A percentile compares a stretch with the other conserved stretches of the same genome.
Evolutionary conservation across 805 yeast genomes (phyloP).

Genomic region (Yamadazyma takamatsuzukensis): DNA sequence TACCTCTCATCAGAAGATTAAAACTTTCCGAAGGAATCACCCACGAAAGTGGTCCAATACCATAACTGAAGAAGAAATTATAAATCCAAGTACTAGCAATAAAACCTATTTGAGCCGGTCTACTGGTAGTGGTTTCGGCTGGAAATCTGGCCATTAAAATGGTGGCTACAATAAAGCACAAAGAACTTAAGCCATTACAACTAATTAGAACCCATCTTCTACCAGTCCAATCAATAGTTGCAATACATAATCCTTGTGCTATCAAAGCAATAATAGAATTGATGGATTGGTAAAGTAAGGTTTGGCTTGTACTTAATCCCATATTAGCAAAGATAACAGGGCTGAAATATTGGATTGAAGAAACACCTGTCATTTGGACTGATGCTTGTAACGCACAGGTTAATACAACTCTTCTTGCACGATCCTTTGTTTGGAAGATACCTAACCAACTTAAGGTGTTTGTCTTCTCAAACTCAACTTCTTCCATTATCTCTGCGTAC

Average conservation of each 20-base stretch:
- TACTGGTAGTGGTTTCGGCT: conserved; percentile 16
- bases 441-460: conserved; percentile 11
- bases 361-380: conserved; percentile 31
- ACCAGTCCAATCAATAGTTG: conserved; percentile 32
- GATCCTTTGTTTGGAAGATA: conserved; percentile 15
- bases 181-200: conserved; percentile 29
- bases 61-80: conserved; percentile 30
- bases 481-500: conserved; percentile 14
- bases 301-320: conserved; percentile 19
- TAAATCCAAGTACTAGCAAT: conserved; percentile 21
- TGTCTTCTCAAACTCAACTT: conserved; percentile 12
- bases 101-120: conserved; percentile 37
- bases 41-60: conserved; percentile 37
- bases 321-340: conserved; percentile 28
- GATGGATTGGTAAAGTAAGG: conserved; percentile 26
- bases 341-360: conserved; percentile 32
- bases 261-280: conserved; percentile 32
- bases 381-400: conserved; percentile 17
- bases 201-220: conserved; percentile 33
- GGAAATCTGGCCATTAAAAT: conserved; percentile 15
- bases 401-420: conserved; percentile 21
- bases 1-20: conserved; percentile 38
- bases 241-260: conserved; percentile 31
- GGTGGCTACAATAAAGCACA: conserved; percentile 24
- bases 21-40: conserved; percentile 36